These are phyloP conservation scores for Myriosclerotinia duriaeana DNA, from an alignment of 2,329 filamentous ascomycete genomes.

Conservation along the genomic window DNA sequence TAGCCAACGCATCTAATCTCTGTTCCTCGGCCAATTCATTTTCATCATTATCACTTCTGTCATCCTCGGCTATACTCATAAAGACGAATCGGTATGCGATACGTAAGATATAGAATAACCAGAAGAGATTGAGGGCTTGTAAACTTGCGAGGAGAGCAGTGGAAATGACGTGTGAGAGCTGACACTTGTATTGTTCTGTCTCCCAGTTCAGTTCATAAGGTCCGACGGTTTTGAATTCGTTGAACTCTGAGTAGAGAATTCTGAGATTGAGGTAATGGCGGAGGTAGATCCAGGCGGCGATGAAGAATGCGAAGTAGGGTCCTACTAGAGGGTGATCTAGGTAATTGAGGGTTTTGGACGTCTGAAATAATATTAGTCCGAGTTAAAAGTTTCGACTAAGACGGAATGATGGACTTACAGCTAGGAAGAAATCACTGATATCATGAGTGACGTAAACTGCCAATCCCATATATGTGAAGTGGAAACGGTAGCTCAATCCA, in stretches of 20 bases:
- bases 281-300: conserved; percentile 81
- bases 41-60: conserved; percentile 69
- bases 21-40: conserved; percentile 28
- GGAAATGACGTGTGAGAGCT: conserved; percentile 66
- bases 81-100: conserved; percentile 71
- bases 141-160: conserved; percentile 62
- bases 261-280: conserved; percentile 80
- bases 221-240: conserved; percentile 71
- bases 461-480: conserved; percentile 92
- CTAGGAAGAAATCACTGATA: conserved; percentile 92
- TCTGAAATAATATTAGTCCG: conserved; percentile 49
- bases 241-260: conserved; percentile 73
- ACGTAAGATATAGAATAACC: conserved; percentile 73
- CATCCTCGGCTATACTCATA: conserved; percentile 62
- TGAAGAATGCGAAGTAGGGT: conserved; percentile 83
- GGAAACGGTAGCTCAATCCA: conserved; percentile 84
- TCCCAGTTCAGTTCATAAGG: conserved; percentile 76
- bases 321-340: conserved; percentile 72
- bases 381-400: not conserved
- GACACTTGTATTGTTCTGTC: conserved; percentile 73
- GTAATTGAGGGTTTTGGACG: conserved; percentile 90
- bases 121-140: conserved; percentile 76
- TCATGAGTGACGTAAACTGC: conserved; percentile 94
- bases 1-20: conserved; percentile 24
- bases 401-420: conserved; percentile 55